Base-by-base conservation (phyloP, 306 rosid species). In the Malus sieversii region DNA sequence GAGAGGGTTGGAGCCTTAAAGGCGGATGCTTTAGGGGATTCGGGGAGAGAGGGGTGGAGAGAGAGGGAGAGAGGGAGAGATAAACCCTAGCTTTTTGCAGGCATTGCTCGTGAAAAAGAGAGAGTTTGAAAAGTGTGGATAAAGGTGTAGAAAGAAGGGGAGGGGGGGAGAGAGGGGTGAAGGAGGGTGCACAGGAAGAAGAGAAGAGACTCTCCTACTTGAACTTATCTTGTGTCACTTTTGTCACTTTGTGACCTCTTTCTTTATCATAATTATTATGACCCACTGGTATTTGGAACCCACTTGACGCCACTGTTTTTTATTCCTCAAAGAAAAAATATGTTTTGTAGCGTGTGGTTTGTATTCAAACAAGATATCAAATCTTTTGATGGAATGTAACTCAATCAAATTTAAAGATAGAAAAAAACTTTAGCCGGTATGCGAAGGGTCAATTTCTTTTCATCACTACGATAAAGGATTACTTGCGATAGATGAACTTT, bases 101-200 rank as follows among this genome's bases (percentile, higher is more conserved):
- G 70, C 80, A 84, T 72, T 72, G 87, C 92, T 82, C 84, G 91
- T 85, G 94, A 86, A 85, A 86, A 83, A 87, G 84, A 40, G 76
- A 63, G 74, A 58, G 73, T 5, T 62, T 71, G 71, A 3, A 19
- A 83, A 83, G 72, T 80, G 30, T n/a, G 30, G 0, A 70, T 22
- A 72, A 68, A 90, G 88, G 80, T 78, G 68, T 40, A 73, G 75
- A 82, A 82, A 81, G 70, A 69, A 27, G 27, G 27, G 27, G 2
- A 0, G 38, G 40, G 38, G 23, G 70, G 30, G 57, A 59, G 78
- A 30, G 68, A 75, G 35, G 6, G 42, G 6, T 3, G 0, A 2
- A 7, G 19, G 12, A 32, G 44, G 33, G 25, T 60, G 19, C 35
- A 60, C 66, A 25, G 35, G 44, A 16, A 30, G 68, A 64, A 18